These are phyloP conservation scores for Cornus kousa DNA, from an alignment of 148 eudicot species.

Conservation along the genomic window DNA sequence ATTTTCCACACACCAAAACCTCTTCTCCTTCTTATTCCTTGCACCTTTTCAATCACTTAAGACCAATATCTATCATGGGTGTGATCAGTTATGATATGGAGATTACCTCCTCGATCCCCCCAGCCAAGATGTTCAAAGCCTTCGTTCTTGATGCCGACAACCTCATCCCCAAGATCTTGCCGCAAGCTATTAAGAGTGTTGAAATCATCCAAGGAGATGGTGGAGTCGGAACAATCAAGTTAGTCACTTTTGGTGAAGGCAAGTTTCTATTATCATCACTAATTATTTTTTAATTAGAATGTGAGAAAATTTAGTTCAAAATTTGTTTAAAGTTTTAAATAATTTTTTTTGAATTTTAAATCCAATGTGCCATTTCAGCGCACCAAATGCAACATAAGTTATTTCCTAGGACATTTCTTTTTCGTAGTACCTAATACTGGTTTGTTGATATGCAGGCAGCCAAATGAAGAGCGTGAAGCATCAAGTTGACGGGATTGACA, in stretches of 20 bases:
- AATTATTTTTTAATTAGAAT: no score
- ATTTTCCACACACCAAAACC: no score
- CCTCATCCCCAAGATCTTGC: slow-evolving; percentile 1
- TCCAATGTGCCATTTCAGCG: background rate
- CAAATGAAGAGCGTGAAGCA: slow-evolving; percentile 3
- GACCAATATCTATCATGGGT: no score
- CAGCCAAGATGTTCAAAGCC: background rate
- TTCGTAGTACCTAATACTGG: no score
- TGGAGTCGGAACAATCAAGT: background rate
- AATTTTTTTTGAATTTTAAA: no score
- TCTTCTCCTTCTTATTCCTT: no score
- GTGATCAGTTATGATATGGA: background rate
- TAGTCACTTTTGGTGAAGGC: background rate
- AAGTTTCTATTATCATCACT: background rate
- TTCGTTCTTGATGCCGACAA: background rate
- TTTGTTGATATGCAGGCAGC: slow-evolving; percentile 7
- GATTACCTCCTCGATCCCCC: background rate
- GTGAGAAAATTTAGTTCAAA: no score
- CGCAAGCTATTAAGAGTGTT: background rate
- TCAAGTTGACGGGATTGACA: slow-evolving; percentile 3
- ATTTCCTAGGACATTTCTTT: no score
- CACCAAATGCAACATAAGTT: no score
- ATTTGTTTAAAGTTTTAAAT: no score
- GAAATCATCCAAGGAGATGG: background rate
- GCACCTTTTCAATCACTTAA: no score